These are phyloP conservation scores for Scutellaria galericulata DNA, from an alignment of 257 asterid species.

Conservation along the genomic window DNA sequence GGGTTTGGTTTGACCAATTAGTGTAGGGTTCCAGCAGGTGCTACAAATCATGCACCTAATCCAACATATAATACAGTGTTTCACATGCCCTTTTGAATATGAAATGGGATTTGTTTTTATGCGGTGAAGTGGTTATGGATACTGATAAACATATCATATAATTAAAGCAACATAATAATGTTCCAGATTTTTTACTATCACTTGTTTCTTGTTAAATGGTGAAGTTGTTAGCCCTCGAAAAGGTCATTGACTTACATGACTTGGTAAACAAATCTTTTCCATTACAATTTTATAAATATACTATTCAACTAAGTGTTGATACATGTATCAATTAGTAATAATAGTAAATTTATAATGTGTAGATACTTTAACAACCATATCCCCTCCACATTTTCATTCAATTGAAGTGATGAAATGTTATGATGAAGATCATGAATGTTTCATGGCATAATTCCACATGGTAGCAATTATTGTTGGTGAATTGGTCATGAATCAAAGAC, in stretches of 20 bases:
- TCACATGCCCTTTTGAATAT: constrained; percentile 26
- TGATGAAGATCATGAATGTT: constrained; percentile 20
- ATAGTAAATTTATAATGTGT: too few relatives aligned
- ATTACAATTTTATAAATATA: not conserved
- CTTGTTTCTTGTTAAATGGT: constrained; percentile 27
- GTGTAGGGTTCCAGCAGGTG: constrained; percentile 35
- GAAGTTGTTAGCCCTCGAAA: constrained; percentile 35
- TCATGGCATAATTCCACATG: constrained; percentile 33
- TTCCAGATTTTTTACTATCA: constrained; percentile 29
- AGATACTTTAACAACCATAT: too few relatives aligned
- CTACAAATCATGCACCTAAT: constrained; percentile 52
- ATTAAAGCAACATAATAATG: constrained; percentile 2
- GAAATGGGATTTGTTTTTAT: constrained; percentile 25
- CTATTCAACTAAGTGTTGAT: too few relatives aligned
- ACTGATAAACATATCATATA: not conserved
- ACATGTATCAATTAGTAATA: too few relatives aligned
- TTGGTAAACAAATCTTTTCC: constrained; percentile 14
- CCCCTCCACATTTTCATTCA: not conserved
- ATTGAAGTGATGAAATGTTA: constrained; percentile 25
- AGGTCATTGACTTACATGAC: constrained; percentile 20
- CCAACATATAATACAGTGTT: constrained; percentile 40
- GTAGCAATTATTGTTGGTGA: constrained; percentile 34
- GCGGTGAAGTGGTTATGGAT: constrained; percentile 38
- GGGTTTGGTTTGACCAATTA: constrained; percentile 57
- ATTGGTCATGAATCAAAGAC: constrained; percentile 26